phyloP scores from a whole-genome alignment of 192 early-diverging fungal species.

The Coemansia sp. region DNA sequence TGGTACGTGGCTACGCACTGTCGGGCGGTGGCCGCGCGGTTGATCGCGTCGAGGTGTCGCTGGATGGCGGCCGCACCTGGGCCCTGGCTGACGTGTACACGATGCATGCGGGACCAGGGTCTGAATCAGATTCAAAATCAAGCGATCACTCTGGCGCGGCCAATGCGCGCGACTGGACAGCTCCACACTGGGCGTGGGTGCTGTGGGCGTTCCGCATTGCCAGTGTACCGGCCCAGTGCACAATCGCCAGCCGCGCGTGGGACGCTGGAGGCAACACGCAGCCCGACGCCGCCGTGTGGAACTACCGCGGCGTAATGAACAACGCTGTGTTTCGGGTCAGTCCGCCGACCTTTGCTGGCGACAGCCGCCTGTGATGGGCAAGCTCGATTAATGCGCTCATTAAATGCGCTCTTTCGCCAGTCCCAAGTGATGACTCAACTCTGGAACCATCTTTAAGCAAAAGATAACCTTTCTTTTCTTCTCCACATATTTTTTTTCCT shows the following conservation, averaged over 20 bases:
- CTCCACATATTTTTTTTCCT: not conserved
- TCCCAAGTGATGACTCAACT: conserved; percentile 4
- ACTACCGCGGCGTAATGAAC: conserved; percentile 79
- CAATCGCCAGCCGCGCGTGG: conserved; percentile 75
- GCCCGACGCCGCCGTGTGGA: conserved; percentile 73
- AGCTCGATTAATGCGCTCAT: not conserved
- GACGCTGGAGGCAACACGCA: conserved; percentile 86
- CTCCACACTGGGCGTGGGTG: conserved; percentile 77
- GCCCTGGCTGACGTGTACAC: conserved; percentile 58
- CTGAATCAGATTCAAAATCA: no score
- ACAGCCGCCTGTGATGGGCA: conserved; percentile 13
- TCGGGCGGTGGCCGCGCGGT: conserved; percentile 70
- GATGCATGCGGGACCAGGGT: conserved; percentile 18
- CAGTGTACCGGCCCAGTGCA: conserved; percentile 36
- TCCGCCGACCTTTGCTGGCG: conserved; percentile 12
- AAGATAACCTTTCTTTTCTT: not conserved
- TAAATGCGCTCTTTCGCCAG: not conserved
- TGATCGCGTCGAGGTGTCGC: conserved; percentile 74
- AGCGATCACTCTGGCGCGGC: not conserved
- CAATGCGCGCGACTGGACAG: conserved; percentile 27
- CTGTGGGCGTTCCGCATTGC: conserved; percentile 69
- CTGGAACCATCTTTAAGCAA: no score
- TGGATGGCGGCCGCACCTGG: conserved; percentile 84
- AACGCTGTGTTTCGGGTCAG: conserved; percentile 57
- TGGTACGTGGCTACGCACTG: conserved; percentile 78